These are phyloP conservation scores for Myochromella boudieri DNA, from an alignment of 768 basidiomycete species.

Conservation along the genomic window DNA sequence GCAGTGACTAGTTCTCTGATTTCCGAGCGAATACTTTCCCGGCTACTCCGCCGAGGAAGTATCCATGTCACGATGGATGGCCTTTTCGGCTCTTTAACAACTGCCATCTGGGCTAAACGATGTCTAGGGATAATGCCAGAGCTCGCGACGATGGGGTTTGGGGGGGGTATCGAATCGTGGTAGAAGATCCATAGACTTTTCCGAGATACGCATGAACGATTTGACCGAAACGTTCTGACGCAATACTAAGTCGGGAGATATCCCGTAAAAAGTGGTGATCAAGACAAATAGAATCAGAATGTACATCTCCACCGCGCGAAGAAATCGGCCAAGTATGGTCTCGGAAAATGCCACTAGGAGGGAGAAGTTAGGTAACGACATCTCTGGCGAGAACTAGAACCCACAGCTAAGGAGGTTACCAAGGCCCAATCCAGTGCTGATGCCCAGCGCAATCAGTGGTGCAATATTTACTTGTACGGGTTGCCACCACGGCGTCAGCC, in stretches of 20 bases:
- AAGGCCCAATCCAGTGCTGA: conserved; percentile 53
- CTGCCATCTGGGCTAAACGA: neutral
- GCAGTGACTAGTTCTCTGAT: conserved; percentile 3
- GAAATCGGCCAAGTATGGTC: conserved; percentile 64
- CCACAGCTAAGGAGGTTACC: conserved; percentile 59
- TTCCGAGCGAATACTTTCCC: neutral
- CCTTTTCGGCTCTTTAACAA: neutral
- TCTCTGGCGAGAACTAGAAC: conserved; percentile 24
- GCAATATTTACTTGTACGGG: conserved; percentile 46
- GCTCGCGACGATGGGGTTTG: conserved; percentile 3
- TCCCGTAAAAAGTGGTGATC: conserved; percentile 38
- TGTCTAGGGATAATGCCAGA: neutral
- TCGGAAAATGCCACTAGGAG: conserved; percentile 66
- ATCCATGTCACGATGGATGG: neutral
- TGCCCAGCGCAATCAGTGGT: conserved; percentile 49
- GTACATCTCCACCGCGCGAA: conserved; percentile 63
- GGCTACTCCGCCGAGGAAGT: conserved; percentile 8
- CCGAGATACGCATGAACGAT: conserved; percentile 7
- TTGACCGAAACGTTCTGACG: conserved; percentile 1
- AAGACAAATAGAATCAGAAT: conserved; percentile 59
- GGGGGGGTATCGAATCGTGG: no score
- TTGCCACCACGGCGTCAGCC: conserved; percentile 36
- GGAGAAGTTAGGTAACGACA: conserved; percentile 3
- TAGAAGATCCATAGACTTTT: no score
- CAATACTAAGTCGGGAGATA: conserved; percentile 12